Evolutionary conservation across 371 early-diverging fungal genomes (phyloP), one percentile per base, ranked within the genome.

Genomic region (Paraphysoderma sedebokerense): DNA sequence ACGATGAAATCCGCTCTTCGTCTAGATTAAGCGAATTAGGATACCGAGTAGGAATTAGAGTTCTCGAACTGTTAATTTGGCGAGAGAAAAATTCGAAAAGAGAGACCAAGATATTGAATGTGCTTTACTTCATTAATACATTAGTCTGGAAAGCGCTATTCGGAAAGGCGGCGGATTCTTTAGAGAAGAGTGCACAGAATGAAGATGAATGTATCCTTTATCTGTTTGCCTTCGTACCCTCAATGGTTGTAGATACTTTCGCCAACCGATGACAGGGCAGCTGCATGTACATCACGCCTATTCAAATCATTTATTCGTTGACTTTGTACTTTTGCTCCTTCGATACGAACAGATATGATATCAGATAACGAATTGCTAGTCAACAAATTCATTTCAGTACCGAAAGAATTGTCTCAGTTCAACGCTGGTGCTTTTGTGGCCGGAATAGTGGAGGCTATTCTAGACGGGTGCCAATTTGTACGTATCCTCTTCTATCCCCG

Each of bases 341-440:
- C 27, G 23, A 29, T 36, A 5, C 29, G 36, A 12, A 20, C 62
- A 88, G 85, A 92, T 55, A 96, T 96, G 97, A 87, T 96, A 31
- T 83, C 84, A 17, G 97, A 96, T 60, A 92, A 92, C 52, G 92
- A 96, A 41, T 92, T 92, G 1, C 48, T 80, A 7, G 66, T 91
- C 33, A 77, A 76, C 34, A 80, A 77, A 57, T 93, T 79, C 63
- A 86, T 96, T 39, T 87, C 92, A 3, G 79, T 90, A 5, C 95
- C 97, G 1, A 85, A 80, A 54, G 97, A 96, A 52, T 67, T 90
- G 50, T 72, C 87, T 23, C 79, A 81, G 37, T 74, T 96, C 17
- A 90, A 86, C 60, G 83, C 87, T 20, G 84, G 88, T 35, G 92
- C 95, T 3, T 92, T 92, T 59, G 67, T 91, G 40, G 92, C 92